Evolutionary conservation across 139 green algal species (phyloP).

Genomic region (Chlorella sp.): DNA sequence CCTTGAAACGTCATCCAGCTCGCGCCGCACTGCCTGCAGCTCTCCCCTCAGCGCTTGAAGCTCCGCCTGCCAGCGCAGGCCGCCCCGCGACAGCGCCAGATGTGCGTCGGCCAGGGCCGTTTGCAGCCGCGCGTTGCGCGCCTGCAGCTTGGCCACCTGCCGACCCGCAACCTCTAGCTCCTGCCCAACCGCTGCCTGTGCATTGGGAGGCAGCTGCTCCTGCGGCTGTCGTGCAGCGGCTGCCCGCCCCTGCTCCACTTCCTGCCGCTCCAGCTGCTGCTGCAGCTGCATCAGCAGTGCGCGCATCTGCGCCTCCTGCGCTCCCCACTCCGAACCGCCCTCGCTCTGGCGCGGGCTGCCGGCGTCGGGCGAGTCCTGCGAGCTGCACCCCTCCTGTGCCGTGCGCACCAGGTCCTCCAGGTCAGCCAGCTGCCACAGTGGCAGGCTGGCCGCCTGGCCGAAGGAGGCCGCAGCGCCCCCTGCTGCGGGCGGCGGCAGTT

Average conservation of each 20-base stretch:
- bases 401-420: not conserved
- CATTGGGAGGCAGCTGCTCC: not conserved
- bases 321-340: not conserved
- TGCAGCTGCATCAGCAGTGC: constrained; percentile 10
- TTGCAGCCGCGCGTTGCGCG: constrained; percentile 27
- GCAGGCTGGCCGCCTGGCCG: not conserved
- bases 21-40: no score
- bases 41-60: no score
- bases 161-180: not conserved
- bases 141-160: constrained; percentile 18
- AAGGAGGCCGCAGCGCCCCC: not conserved
- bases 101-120: constrained; percentile 10
- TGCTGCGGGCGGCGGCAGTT: not conserved
- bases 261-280: not conserved
- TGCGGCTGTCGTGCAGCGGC: not conserved
- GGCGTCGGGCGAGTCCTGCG: not conserved
- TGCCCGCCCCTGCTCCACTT: not conserved
- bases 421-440: constrained; percentile 7
- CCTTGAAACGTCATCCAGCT: no score
- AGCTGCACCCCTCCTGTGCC: not conserved
- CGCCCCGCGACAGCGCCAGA: no score
- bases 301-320: not conserved
- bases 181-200: no score
- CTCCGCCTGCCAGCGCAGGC: no score
- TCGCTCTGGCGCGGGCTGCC: not conserved